Conservation (phyloP, 768 basidiomycete genomes). For the Epithele typhae region DNA sequence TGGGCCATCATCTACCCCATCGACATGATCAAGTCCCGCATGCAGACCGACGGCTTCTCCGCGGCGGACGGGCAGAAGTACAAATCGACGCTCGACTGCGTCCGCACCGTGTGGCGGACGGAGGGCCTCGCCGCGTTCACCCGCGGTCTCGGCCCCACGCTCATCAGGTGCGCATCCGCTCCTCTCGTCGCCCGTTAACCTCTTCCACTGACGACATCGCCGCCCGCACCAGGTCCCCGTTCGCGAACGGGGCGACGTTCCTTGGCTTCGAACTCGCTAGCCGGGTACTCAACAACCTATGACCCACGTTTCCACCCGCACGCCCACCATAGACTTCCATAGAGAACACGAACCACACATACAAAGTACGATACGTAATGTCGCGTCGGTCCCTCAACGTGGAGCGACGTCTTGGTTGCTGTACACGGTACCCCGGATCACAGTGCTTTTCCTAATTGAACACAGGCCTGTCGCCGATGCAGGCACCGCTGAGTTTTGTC, state of each 20-base stretch:
- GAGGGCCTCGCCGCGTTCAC: constrained; percentile 88
- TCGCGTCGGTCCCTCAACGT: neutral
- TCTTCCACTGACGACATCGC: constrained; percentile 1
- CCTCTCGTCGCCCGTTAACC: neutral
- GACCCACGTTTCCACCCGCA: too few relatives aligned
- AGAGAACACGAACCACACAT: neutral
- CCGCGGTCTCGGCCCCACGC: constrained; percentile 85
- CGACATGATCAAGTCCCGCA: constrained; percentile 93
- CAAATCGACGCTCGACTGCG: constrained; percentile 75
- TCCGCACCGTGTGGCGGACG: constrained; percentile 73
- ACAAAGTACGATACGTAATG: constrained; percentile 7
- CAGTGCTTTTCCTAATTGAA: neutral
- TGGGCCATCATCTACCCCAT: constrained; percentile 95
- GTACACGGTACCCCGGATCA: too few relatives aligned
- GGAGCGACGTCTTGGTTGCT: neutral
- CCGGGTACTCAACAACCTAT: constrained; percentile 48
- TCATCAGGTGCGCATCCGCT: constrained; percentile 65
- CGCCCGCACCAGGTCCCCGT: constrained; percentile 63
- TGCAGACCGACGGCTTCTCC: constrained; percentile 91
- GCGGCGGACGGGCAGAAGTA: constrained; percentile 77
- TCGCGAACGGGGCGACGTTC: constrained; percentile 97
- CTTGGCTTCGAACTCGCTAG: constrained; percentile 93
- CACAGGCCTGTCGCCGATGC: too few relatives aligned
- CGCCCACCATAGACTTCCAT: too few relatives aligned
- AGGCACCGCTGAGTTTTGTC: too few relatives aligned